phyloP scores from a whole-genome alignment of 768 basidiomycete genomes.

The Suillus occidentalis region DNA sequence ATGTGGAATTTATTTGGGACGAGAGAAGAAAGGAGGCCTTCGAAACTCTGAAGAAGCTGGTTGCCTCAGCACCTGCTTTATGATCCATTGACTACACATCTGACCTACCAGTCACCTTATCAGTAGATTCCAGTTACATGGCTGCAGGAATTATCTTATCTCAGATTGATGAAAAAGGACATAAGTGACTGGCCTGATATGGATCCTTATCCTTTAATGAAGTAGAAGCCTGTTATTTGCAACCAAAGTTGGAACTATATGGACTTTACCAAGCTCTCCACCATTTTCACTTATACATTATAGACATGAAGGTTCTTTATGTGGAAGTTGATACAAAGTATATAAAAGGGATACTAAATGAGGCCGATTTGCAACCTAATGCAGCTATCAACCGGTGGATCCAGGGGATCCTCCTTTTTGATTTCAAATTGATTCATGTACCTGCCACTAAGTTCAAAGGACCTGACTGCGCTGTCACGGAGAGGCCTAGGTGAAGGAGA shows the following conservation, averaged over 20 bases:
- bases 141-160: too few species aligned
- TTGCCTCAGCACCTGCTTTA: too few species aligned
- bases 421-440: slow-evolving; percentile 30
- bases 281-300: slow-evolving; percentile 20
- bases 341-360: slow-evolving; percentile 38
- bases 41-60: too few species aligned
- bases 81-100: too few species aligned
- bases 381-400: slow-evolving; percentile 32
- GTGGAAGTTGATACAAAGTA: slow-evolving; percentile 29
- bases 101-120: too few species aligned
- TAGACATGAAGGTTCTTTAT: too few species aligned
- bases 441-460: slow-evolving; percentile 22
- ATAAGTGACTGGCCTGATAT: too few species aligned
- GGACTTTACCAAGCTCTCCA: slow-evolving; percentile 25
- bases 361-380: slow-evolving; percentile 33
- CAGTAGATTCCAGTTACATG: too few species aligned
- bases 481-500: neutral
- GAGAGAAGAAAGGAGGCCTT: too few species aligned
- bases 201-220: too few species aligned
- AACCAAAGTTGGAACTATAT: slow-evolving; percentile 29
- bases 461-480: slow-evolving; percentile 33
- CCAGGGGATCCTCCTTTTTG: slow-evolving; percentile 25
- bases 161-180: too few species aligned
- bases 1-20: too few species aligned
- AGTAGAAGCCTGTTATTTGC: slow-evolving; percentile 13